Percentiles rank a stretch among this genome's conserved stretches.
These are phyloP conservation scores for Penicillium goetzii DNA, from an alignment of 495 filamentous ascomycete species.

Conservation along the genomic window DNA sequence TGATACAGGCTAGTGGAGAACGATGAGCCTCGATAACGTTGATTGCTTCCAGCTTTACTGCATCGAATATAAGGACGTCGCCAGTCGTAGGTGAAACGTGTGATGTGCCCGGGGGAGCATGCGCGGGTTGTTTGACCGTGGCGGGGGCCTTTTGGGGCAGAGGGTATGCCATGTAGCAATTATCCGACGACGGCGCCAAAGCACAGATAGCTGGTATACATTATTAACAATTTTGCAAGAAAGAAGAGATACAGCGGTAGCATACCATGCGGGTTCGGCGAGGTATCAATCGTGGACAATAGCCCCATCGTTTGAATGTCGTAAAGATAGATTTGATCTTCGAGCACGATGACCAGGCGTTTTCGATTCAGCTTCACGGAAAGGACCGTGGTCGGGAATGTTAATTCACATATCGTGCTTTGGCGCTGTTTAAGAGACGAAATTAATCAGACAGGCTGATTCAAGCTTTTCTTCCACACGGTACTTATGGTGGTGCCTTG, in stretches of 20 bases:
- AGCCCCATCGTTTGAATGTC: slow-evolving; percentile 98
- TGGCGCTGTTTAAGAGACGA: slow-evolving; percentile 61
- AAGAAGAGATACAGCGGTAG: slow-evolving; percentile 9
- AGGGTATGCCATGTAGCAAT: slow-evolving; percentile 92
- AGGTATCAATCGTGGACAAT: slow-evolving; percentile 86
- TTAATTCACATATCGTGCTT: slow-evolving; percentile 98
- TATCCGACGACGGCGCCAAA: slow-evolving; percentile 91
- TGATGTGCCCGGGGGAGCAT: slow-evolving; percentile 75
- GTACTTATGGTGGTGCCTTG: slow-evolving; percentile 14
- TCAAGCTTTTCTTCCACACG: slow-evolving; percentile 3
- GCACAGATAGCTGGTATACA: slow-evolving; percentile 75
- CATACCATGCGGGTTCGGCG: slow-evolving; percentile 82
- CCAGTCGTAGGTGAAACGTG: slow-evolving; percentile 85
- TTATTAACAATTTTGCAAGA: not conserved
- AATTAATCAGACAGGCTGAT: slow-evolving; percentile 11
- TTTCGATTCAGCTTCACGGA: slow-evolving; percentile 94
- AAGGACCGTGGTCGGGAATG: slow-evolving; percentile 90
- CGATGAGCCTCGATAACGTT: slow-evolving; percentile 93
- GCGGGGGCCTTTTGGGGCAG: slow-evolving; percentile 78
- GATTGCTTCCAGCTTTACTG: slow-evolving; percentile 81
- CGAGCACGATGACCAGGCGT: slow-evolving; percentile 86
- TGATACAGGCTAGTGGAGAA: slow-evolving; percentile 86
- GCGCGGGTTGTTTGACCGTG: slow-evolving; percentile 69
- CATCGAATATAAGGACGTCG: slow-evolving; percentile 90
- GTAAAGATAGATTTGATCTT: slow-evolving; percentile 96